A percentile compares a stretch with the other conserved stretches of the same genome.
Evolutionary conservation across 78 protist species (phyloP).

Genomic region (Pelomyxa schiedti): DNA sequence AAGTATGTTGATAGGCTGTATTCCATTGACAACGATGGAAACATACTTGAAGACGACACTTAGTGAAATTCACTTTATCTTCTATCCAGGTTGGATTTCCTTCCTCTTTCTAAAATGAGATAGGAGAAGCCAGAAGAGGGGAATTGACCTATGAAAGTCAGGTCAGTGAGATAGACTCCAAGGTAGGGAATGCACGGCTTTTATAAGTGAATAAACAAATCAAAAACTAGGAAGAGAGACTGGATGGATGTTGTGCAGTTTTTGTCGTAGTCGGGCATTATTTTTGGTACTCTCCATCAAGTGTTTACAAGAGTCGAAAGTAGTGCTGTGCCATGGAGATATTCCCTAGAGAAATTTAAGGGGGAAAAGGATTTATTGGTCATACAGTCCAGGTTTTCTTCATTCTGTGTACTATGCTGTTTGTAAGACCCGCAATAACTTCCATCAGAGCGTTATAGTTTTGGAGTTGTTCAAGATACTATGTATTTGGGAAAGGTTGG

Average conservation of each 20-base stretch:
- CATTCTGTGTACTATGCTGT: slow-evolving; percentile 11
- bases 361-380: too few relatives aligned
- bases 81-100: neutral
- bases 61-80: slow-evolving; percentile 1
- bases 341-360: too few relatives aligned
- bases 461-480: too few relatives aligned
- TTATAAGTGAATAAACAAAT: too few relatives aligned
- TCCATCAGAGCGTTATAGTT: slow-evolving; percentile 21
- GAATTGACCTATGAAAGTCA: slow-evolving; percentile 10
- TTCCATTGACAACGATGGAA: too few relatives aligned
- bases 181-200: slow-evolving; percentile 16
- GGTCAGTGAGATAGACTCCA: slow-evolving; percentile 9
- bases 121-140: too few relatives aligned
- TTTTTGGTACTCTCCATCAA: neutral
- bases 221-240: too few relatives aligned
- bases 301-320: too few relatives aligned
- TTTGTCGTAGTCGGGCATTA: neutral
- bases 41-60: slow-evolving; percentile 9
- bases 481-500: too few relatives aligned
- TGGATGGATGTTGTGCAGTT: neutral
- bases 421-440: slow-evolving; percentile 3
- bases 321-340: too few relatives aligned
- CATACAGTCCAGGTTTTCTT: slow-evolving; percentile 19
- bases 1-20: too few relatives aligned
- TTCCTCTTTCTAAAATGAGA: too few relatives aligned